These are phyloP conservation scores for Lactarius hengduanensis DNA, from an alignment of 768 basidiomycete species.

Conservation along the genomic window DNA sequence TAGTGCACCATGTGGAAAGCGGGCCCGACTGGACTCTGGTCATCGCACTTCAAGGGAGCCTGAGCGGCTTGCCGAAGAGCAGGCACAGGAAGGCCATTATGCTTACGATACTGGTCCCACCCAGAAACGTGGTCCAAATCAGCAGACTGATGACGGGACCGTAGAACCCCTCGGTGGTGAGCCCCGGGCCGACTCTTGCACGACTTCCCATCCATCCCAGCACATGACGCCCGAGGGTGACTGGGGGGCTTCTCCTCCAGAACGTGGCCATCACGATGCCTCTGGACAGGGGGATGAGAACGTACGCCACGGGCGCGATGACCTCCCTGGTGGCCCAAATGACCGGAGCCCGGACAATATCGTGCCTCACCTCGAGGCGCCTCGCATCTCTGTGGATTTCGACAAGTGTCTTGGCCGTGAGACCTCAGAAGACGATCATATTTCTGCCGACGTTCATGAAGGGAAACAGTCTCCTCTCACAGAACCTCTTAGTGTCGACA, in stretches of 20 bases:
- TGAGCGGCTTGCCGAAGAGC: background rate
- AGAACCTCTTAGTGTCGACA: background rate
- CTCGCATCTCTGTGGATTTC: background rate
- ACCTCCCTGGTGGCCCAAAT: background rate
- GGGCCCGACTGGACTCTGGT: background rate
- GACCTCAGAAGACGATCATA: background rate
- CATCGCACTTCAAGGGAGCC: background rate
- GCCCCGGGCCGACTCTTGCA: background rate
- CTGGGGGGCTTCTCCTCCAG: background rate
- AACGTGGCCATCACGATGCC: background rate
- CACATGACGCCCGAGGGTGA: background rate
- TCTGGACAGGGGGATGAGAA: background rate
- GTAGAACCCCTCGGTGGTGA: background rate
- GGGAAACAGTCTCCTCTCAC: background rate
- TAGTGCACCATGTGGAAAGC: background rate
- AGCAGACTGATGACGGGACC: background rate
- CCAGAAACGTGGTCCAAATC: background rate
- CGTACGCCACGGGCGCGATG: background rate
- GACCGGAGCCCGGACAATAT: background rate
- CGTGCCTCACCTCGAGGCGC: background rate
- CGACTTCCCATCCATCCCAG: background rate
- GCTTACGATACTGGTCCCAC: too few relatives aligned
- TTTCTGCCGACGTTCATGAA: background rate
- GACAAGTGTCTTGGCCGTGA: background rate
- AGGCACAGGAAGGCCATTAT: too few relatives aligned